These are phyloP conservation scores for Osmozyma mogii DNA, from an alignment of 805 yeast species.

Conservation along the genomic window DNA sequence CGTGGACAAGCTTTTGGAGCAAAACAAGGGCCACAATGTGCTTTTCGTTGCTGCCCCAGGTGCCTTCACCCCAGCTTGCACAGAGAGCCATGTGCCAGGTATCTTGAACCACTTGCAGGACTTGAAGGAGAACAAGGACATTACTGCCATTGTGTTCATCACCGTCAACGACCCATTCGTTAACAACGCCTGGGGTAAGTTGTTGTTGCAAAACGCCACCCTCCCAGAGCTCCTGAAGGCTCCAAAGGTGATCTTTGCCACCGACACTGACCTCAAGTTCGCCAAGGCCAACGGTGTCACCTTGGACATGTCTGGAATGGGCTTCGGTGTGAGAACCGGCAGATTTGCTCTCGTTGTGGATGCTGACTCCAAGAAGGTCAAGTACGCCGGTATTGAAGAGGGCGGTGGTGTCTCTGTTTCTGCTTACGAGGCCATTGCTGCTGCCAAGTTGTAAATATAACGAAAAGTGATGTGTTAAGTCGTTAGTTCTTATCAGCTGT, in stretches of 20 bases:
- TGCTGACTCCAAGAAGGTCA: slow-evolving; percentile 35
- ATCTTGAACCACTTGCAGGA: slow-evolving; percentile 22
- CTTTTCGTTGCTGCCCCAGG: slow-evolving; percentile 36
- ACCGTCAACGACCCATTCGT: slow-evolving; percentile 39
- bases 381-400: slow-evolving; percentile 28
- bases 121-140: slow-evolving; percentile 21
- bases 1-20: slow-evolving; percentile 23
- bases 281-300: slow-evolving; percentile 22
- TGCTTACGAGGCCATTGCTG: slow-evolving; percentile 30
- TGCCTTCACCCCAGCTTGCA: slow-evolving; percentile 39
- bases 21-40: slow-evolving; percentile 18
- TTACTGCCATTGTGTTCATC: slow-evolving; percentile 26
- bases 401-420: slow-evolving; percentile 25
- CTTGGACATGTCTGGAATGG: slow-evolving; percentile 27
- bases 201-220: slow-evolving; percentile 22
- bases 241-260: slow-evolving; percentile 30
- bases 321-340: slow-evolving; percentile 32
- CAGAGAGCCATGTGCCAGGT: slow-evolving; percentile 37
- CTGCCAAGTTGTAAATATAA: slow-evolving; percentile 24
- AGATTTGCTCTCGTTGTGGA: slow-evolving; percentile 32
- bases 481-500: not conserved
- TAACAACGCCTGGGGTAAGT: slow-evolving; percentile 37
- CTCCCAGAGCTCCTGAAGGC: slow-evolving; percentile 3
- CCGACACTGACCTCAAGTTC: slow-evolving; percentile 32
- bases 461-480: not conserved